Percentiles rank a stretch among this genome's conserved stretches.
Evolutionary conservation across 768 basidiomycete genomes (phyloP).

Genomic region (Pluteus cervinus): DNA sequence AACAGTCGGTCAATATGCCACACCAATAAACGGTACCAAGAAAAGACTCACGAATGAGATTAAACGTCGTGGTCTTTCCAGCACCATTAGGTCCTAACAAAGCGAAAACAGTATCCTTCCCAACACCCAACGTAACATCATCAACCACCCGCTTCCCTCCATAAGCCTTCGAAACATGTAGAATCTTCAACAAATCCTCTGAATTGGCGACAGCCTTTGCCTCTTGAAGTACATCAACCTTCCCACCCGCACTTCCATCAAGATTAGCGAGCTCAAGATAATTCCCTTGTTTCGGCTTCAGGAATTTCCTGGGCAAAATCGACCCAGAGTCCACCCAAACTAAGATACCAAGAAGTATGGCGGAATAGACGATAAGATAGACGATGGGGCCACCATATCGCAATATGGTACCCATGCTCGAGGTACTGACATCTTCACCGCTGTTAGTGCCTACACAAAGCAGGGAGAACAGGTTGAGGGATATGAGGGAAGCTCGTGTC

Average conservation of each 20-base stretch:
- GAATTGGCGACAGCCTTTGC: conserved; percentile 40
- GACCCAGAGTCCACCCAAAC: conserved; percentile 73
- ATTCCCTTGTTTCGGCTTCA: too few species aligned
- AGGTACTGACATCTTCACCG: conserved; percentile 36
- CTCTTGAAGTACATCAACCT: conserved; percentile 56
- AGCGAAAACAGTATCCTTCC: conserved; percentile 58
- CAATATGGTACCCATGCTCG: conserved; percentile 46
- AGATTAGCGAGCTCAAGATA: too few species aligned
- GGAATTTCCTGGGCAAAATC: conserved; percentile 30
- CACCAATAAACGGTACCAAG: background rate
- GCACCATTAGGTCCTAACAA: conserved; percentile 80
- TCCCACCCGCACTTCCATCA: too few species aligned
- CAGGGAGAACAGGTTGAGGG: conserved; percentile 70
- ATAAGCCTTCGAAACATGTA: conserved; percentile 59
- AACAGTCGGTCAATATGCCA: conserved; percentile 1
- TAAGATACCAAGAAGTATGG: conserved; percentile 56
- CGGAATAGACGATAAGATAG: conserved; percentile 59
- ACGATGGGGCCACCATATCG: conserved; percentile 71
- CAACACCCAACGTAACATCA: conserved; percentile 65
- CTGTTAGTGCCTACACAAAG: conserved; percentile 55
- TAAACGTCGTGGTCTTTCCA: conserved; percentile 79
- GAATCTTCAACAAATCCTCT: conserved; percentile 54
- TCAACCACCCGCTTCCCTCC: conserved; percentile 56
- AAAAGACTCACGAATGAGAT: conserved; percentile 58
- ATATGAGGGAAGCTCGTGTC: conserved; percentile 68